A percentile compares a stretch with the other conserved stretches of the same genome.
phyloP scores from a whole-genome alignment of 495 filamentous ascomycete species.

The Aspergillus nidulans region DNA sequence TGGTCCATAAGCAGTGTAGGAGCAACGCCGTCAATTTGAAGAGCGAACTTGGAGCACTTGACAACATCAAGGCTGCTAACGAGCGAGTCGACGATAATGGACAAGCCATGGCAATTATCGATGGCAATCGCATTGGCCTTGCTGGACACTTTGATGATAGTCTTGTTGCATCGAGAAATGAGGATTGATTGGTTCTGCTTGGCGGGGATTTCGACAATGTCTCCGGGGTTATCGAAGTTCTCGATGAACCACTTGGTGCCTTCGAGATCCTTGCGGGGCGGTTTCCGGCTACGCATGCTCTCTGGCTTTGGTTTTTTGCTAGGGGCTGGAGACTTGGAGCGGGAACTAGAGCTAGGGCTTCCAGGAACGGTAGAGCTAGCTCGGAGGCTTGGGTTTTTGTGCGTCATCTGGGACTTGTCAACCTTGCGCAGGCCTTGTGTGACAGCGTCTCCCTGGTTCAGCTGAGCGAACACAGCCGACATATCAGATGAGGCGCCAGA shows the following conservation, averaged over 20 bases:
- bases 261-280: constrained; percentile 84
- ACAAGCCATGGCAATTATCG: constrained; percentile 80
- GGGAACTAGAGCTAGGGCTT: constrained; percentile 46
- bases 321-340: constrained; percentile 77
- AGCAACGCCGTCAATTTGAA: constrained; percentile 78
- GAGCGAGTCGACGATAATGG: constrained; percentile 81
- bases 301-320: constrained; percentile 92
- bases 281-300: constrained; percentile 89
- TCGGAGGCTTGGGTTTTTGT: constrained; percentile 94
- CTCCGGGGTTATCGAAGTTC: constrained; percentile 77
- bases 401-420: constrained; percentile 90
- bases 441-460: constrained; percentile 83
- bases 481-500: constrained; percentile 48
- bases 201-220: constrained; percentile 71
- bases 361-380: constrained; percentile 61
- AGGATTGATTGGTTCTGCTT: constrained; percentile 83
- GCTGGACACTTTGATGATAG: constrained; percentile 80
- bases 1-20: constrained; percentile 90
- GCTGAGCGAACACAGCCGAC: constrained; percentile 79
- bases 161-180: constrained; percentile 84
- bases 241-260: constrained; percentile 96
- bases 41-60: constrained; percentile 85
- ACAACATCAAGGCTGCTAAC: constrained; percentile 91
- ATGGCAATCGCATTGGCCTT: constrained; percentile 95
- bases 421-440: constrained; percentile 89